Conservation (phyloP, 305 asterid species). For the Fraxinus albicans region DNA sequence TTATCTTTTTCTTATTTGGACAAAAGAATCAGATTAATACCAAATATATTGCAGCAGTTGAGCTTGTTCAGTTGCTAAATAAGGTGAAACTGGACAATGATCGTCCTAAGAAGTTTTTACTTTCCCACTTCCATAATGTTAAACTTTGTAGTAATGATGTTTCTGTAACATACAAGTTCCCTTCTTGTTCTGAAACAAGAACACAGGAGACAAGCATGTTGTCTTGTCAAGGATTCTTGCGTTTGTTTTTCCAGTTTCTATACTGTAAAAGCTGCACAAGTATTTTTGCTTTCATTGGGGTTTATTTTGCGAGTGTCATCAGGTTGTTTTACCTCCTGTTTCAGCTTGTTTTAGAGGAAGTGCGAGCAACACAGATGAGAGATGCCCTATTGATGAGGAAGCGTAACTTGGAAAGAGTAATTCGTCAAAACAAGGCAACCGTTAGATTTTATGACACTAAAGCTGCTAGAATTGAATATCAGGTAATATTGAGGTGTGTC, state of each 20-base stretch:
- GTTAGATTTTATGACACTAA: conserved; percentile 54
- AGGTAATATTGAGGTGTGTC: conserved; percentile 45
- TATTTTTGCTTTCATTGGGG: neutral
- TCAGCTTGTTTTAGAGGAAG: conserved; percentile 93
- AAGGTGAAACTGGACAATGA: neutral
- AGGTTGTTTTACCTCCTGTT: conserved; percentile 21
- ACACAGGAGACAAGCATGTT: neutral
- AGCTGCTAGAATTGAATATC: conserved; percentile 84
- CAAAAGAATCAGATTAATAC: neutral
- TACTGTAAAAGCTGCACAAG: neutral
- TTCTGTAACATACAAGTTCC: neutral
- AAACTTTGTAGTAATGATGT: neutral
- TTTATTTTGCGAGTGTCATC: conserved; percentile 9
- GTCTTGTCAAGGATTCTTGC: neutral
- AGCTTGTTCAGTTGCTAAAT: neutral
- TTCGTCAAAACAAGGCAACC: conserved; percentile 59
- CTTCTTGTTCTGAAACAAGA: neutral
- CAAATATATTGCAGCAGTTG: neutral
- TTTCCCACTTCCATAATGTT: neutral
- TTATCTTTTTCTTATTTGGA: neutral
- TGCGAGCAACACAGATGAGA: conserved; percentile 62
- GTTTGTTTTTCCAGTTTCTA: neutral
- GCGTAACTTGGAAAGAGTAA: conserved; percentile 53
- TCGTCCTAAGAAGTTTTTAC: neutral
- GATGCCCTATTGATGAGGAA: conserved; percentile 66